These are phyloP conservation scores for Exserohilum turcica DNA, from an alignment of 2,329 filamentous ascomycete species.

Conservation along the genomic window DNA sequence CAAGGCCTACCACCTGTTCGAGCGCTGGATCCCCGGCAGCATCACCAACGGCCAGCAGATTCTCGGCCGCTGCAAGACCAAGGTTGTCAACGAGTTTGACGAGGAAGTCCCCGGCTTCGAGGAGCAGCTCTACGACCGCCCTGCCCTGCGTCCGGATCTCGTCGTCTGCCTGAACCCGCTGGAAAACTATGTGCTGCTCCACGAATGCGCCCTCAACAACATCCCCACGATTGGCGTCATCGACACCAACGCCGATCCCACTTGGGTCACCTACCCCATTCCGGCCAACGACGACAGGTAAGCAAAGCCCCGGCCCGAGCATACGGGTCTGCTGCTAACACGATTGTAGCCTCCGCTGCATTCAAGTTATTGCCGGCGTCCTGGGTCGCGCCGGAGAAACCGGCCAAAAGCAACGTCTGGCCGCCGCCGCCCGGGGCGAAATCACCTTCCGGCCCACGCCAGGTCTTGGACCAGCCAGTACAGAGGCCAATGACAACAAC, in stretches of 20 bases:
- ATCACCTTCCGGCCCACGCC: constrained; percentile 61
- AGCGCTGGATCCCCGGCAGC: constrained; percentile 87
- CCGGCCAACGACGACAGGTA: constrained; percentile 95
- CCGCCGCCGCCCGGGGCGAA: constrained; percentile 64
- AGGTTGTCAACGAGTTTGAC: constrained; percentile 80
- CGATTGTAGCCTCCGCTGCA: constrained; percentile 72
- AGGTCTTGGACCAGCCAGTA: constrained; percentile 25
- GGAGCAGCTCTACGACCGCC: constrained; percentile 64
- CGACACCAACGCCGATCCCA: constrained; percentile 90
- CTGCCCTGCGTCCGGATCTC: constrained; percentile 80
- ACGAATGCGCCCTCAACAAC: constrained; percentile 85
- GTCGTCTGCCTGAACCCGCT: constrained; percentile 91
- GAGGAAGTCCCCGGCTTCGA: constrained; percentile 67
- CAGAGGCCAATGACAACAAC: constrained; percentile 15
- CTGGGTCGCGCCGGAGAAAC: constrained; percentile 82
- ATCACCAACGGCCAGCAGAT: constrained; percentile 95
- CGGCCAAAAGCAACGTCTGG: constrained; percentile 71
- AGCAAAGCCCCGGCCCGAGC: constrained; percentile 30
- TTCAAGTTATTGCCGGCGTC: constrained; percentile 81
- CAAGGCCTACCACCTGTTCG: constrained; percentile 84
- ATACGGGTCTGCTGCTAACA: constrained; percentile 9
- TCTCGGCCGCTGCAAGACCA: constrained; percentile 69
- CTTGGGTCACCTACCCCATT: constrained; percentile 94
- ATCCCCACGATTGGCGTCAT: constrained; percentile 95
- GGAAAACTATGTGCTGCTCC: constrained; percentile 88